These are phyloP conservation scores for Talaromyces nanjingensis DNA, from an alignment of 495 filamentous ascomycete species.

Conservation along the genomic window DNA sequence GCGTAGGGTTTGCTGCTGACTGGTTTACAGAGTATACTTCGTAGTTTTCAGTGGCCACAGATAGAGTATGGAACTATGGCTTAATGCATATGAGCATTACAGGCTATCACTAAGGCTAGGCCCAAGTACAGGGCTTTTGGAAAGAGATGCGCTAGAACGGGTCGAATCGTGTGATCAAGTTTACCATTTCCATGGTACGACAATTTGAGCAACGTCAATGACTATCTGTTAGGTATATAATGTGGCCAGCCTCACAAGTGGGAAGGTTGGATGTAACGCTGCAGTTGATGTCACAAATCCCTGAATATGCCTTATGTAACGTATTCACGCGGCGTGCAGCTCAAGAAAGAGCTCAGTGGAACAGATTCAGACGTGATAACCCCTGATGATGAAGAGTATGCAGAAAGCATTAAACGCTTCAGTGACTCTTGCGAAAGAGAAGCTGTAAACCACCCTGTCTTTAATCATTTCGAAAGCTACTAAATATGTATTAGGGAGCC, in stretches of 20 bases:
- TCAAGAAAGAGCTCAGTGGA: background rate
- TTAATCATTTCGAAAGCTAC: background rate
- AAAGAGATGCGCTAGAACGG: background rate
- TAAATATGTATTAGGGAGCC: background rate
- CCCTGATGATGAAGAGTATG: conserved; percentile 23
- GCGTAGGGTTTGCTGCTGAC: no score
- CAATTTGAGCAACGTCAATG: background rate
- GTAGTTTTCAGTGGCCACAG: background rate
- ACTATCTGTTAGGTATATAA: background rate
- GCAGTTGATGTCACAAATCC: background rate
- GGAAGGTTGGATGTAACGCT: background rate
- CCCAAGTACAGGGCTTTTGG: background rate
- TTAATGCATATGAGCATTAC: background rate
- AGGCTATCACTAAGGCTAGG: background rate
- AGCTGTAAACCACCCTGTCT: conserved; percentile 20
- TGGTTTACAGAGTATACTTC: no score
- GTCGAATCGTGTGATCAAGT: background rate
- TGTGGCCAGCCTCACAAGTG: background rate
- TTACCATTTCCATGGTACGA: background rate
- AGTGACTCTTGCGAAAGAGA: conserved; percentile 27
- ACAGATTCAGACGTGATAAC: conserved; percentile 9
- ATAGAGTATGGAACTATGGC: background rate
- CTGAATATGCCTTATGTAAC: background rate
- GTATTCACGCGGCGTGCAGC: background rate
- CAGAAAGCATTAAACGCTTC: conserved; percentile 28